Base-by-base conservation (phyloP, 768 basidiomycete genomes). In the Cyathus striatus region DNA sequence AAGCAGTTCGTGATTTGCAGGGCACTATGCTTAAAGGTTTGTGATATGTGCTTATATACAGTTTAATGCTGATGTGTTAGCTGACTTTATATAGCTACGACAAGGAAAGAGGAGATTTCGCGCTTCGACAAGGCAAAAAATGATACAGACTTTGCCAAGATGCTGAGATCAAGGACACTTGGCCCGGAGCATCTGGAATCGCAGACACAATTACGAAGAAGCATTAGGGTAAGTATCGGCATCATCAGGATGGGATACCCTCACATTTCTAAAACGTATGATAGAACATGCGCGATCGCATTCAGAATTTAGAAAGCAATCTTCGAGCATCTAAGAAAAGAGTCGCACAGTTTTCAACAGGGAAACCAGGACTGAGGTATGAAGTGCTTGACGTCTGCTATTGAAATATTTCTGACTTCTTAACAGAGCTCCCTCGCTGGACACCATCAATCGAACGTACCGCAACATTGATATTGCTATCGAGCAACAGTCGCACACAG, bases 181-280 rank as follows among this genome's bases (percentile, higher is more conserved):
- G 86, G 86, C 10, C 91, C 95, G 0, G 91, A 97, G 54, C 85
- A 92, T 55, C 70, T 82, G 12, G 91, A 94, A 56, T 84, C 79
- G 1, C 93, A 94, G 57, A 77, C 72, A 1, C 79, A 83, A 42
- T 65, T 97, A 21, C 74, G 91, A 23, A 78, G 82, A 50, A 70
- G 73, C 48, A 79, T 89, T 26, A 69, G 84, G 57, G 92, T 90
- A 50, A 33, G 79, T 63, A 30, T 16, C 22, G 12, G 3, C n/a
- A n/a, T 41, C 13, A 14, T 23, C 36, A 40, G 13, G 48, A 20
- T 24, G 20, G n/a, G 20, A n/a, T 42, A 27, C 38, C 22, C 20
- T 16, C 36, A 24, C 23, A 38, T 26, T 21, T 20, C 26, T 48
- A 6, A 40, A 32, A 51, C 30, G 6, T 14, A 26, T 44, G 27